Conservation (phyloP, 495 filamentous ascomycete genomes). For the Penicillium ucsense region DNA sequence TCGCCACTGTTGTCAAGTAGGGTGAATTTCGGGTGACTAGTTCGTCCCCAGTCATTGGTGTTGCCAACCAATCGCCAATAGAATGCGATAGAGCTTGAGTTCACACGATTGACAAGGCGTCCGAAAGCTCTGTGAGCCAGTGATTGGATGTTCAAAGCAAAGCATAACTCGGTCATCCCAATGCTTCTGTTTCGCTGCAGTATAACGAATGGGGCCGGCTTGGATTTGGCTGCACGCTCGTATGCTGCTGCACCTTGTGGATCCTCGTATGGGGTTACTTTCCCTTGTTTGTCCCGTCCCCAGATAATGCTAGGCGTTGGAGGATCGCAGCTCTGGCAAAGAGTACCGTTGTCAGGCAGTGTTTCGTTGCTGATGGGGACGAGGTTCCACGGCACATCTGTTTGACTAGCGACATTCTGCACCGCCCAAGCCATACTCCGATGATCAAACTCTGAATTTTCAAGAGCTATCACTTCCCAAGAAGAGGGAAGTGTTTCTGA, state of each 20-base stretch:
- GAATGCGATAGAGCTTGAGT: conserved; percentile 8
- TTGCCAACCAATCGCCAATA: conserved; percentile 46
- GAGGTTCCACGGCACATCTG: conserved; percentile 18
- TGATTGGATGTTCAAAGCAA: conserved; percentile 46
- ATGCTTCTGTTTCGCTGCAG: conserved; percentile 24
- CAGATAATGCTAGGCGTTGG: conserved; percentile 29
- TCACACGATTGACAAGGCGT: conserved; percentile 17
- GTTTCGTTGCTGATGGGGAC: background rate
- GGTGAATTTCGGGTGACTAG: conserved; percentile 24
- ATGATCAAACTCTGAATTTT: conserved; percentile 13
- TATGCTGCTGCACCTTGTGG: conserved; percentile 32
- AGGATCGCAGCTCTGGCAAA: conserved; percentile 36
- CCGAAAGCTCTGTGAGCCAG: conserved; percentile 46
- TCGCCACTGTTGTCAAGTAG: conserved; percentile 39
- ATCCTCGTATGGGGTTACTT: conserved; percentile 36
- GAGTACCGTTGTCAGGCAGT: background rate
- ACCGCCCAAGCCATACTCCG: conserved; percentile 22
- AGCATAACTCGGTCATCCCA: conserved; percentile 22
- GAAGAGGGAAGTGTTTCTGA: background rate
- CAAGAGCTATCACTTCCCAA: conserved; percentile 16
- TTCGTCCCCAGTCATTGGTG: conserved; percentile 24
- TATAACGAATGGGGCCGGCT: conserved; percentile 38
- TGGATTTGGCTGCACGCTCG: conserved; percentile 39
- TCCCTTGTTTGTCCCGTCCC: conserved; percentile 14
- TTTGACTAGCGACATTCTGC: conserved; percentile 13